Conservation (phyloP, 805 yeast genomes). For the Torulaspora quercuum region DNA sequence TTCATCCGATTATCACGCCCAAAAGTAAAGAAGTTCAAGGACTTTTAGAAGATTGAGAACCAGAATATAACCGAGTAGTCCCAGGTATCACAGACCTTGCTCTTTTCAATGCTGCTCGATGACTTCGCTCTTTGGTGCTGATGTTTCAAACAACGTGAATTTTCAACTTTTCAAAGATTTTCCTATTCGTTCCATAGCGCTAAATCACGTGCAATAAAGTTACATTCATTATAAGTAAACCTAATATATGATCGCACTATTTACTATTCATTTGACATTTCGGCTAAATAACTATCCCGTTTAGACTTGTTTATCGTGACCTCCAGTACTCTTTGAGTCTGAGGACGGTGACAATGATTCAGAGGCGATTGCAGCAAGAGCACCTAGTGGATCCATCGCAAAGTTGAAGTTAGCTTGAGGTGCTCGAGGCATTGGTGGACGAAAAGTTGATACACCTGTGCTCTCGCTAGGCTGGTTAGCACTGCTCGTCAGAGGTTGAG, state of each 20-base stretch:
- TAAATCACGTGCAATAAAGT: too few relatives aligned
- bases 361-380: conserved; percentile 39
- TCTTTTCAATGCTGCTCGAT: conserved; percentile 1
- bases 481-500: conserved; percentile 1
- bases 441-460: not conserved
- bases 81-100: not conserved
- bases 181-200: too few relatives aligned
- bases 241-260: too few relatives aligned
- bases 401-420: conserved; percentile 23
- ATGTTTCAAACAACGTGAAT: conserved; percentile 1
- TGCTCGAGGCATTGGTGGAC: conserved; percentile 3
- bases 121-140: conserved; percentile 2
- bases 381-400: conserved; percentile 38
- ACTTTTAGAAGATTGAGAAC: conserved; percentile 1
- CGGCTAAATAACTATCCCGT: too few relatives aligned
- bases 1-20: conserved; percentile 4
- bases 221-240: too few relatives aligned
- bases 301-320: conserved; percentile 1
- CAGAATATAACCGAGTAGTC: not conserved
- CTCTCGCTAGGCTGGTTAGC: not conserved
- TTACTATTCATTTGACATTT: too few relatives aligned
- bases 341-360: conserved; percentile 21
- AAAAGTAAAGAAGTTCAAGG: conserved; percentile 1
- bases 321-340: not conserved
- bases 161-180: too few relatives aligned